Evolutionary conservation across 2,329 filamentous ascomycete species (phyloP), one percentile per base, ranked within the genome.

Genomic region (Monosporascus sp.): DNA sequence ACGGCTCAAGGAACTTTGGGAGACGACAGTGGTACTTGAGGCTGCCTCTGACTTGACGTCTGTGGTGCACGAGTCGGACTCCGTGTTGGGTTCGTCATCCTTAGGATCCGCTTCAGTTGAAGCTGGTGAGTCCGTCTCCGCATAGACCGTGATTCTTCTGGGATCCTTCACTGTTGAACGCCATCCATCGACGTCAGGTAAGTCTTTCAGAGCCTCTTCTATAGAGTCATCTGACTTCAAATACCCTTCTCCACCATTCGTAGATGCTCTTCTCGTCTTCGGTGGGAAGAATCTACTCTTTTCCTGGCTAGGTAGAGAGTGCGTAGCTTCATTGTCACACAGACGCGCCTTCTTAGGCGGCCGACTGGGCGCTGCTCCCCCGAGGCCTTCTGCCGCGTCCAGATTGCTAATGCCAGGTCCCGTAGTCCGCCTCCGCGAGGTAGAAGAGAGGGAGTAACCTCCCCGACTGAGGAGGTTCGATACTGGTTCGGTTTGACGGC

Each of bases 261-360:
- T 64, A 11, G 53, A 52, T 36, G 57, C 58, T 48, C 67, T 68
- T 6, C 59, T 58, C 8, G 62, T 52, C 4, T 53, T 63, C 6
- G 58, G 45, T 2, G 76, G 59, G 59, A 84, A 84, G 64, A 82
- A 84, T 53, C 73, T 82, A 72, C 81, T 84, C 50, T 67, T 76
- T 60, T 76, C 69, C 20, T 65, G 65, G 22, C 67, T 65, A n/a
- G 60, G 49, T 18, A 51, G 62, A 2, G 61, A 54, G 11, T 63
- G 68, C 3, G 60, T 45, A 20, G 62, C 60, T 9, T 62, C 62
- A 42, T 81, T 76, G 5, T 76, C 71, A 53, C 78, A 82, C 6
- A 84, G 65, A 38, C 80, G 77, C 41, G 75, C 75, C 65, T 84
- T 84, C 70, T 84, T 84, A 50, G 73, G 73, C 22, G 81, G 81